A percentile compares a stretch with the other conserved stretches of the same genome.
These are phyloP conservation scores for Dioszegia aurantiaca DNA, from an alignment of 768 basidiomycete genomes.

Conservation along the genomic window DNA sequence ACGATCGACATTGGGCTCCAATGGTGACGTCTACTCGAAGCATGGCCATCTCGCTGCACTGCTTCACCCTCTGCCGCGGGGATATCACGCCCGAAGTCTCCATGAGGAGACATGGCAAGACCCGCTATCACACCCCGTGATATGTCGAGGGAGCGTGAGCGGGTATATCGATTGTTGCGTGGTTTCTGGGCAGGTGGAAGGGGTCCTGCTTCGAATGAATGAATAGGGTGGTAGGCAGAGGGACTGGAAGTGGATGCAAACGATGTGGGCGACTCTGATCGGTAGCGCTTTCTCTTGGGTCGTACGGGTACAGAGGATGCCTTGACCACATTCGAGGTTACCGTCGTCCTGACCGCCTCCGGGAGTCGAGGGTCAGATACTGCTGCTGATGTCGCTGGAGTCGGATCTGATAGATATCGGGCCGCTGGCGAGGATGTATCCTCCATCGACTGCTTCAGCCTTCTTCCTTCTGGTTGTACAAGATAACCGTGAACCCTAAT, in stretches of 20 bases:
- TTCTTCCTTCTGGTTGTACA: not conserved
- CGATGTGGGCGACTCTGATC: not conserved
- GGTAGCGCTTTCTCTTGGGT: not conserved
- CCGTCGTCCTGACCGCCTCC: too few relatives aligned
- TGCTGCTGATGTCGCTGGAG: not conserved
- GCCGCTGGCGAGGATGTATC: not conserved
- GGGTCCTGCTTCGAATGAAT: not conserved
- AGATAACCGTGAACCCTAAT: not conserved
- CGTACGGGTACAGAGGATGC: too few relatives aligned
- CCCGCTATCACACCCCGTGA: not conserved
- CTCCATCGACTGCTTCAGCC: not conserved
- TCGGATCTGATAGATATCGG: slow-evolving; percentile 3
- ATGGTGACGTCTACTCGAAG: too few relatives aligned
- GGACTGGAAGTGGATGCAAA: too few relatives aligned
- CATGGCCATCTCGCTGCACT: not conserved
- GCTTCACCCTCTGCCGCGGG: too few relatives aligned
- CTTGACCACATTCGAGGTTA: too few relatives aligned
- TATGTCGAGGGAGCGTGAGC: slow-evolving; percentile 1
- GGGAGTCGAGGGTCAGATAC: not conserved
- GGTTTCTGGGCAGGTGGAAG: not conserved
- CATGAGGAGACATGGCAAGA: too few relatives aligned
- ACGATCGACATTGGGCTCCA: not conserved
- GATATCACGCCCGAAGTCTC: too few relatives aligned
- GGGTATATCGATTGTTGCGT: not conserved
- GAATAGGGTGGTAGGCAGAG: too few relatives aligned